These are phyloP conservation scores for Penicillium macrosclerotiorum DNA, from an alignment of 495 filamentous ascomycete species.

Conservation along the genomic window DNA sequence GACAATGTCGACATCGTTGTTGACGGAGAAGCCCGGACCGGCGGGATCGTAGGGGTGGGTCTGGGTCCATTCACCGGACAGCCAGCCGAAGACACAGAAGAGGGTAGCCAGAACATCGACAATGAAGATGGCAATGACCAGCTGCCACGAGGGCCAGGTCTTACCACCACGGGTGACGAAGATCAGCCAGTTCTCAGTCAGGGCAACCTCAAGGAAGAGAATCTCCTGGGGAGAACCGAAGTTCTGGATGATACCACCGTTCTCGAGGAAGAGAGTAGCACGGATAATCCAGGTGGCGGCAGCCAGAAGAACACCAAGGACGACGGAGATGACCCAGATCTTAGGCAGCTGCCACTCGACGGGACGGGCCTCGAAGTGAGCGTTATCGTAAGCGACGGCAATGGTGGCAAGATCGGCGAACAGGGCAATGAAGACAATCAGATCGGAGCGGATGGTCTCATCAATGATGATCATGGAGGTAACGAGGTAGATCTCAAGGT, in stretches of 20 bases:
- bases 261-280: conserved; percentile 60
- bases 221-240: conserved; percentile 69
- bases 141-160: conserved; percentile 71
- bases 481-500: conserved; percentile 76
- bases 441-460: conserved; percentile 63
- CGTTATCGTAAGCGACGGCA: conserved; percentile 75
- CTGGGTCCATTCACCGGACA: conserved; percentile 46
- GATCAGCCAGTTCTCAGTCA: conserved; percentile 79
- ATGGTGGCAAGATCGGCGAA: conserved; percentile 78
- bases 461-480: conserved; percentile 76
- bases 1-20: conserved; percentile 69
- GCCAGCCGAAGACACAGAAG: conserved; percentile 73
- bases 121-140: conserved; percentile 67
- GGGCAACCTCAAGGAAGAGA: conserved; percentile 70
- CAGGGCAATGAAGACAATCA: conserved; percentile 74
- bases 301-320: conserved; percentile 65
- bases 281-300: conserved; percentile 69
- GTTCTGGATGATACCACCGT: conserved; percentile 73
- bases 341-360: conserved; percentile 78
- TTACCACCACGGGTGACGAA: conserved; percentile 73
- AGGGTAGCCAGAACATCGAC: conserved; percentile 69
- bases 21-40: conserved; percentile 43
- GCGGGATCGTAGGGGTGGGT: conserved; percentile 45
- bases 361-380: conserved; percentile 67
- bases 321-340: conserved; percentile 72